Evolutionary conservation across 1,284 basidiomycete genomes (phyloP).

Genomic region (Marasmius sp.): DNA sequence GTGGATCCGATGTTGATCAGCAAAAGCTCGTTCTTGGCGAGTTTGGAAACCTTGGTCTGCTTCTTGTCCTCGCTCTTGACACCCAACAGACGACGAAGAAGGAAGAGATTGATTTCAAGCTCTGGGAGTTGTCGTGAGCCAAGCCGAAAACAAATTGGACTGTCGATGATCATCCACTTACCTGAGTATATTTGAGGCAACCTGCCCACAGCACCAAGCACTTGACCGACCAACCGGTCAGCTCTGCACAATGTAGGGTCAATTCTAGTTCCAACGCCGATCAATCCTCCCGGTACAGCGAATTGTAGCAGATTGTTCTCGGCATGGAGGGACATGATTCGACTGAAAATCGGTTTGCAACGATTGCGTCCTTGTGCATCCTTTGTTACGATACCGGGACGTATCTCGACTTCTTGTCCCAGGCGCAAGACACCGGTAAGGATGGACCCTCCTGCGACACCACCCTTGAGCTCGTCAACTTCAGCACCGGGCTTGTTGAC

Average conservation of each 20-base stretch:
- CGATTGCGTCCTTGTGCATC: conserved; percentile 88
- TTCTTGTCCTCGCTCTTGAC: conserved; percentile 99
- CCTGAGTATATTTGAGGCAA: conserved; percentile 93
- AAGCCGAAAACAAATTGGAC: background rate
- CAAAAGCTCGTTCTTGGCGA: conserved; percentile 91
- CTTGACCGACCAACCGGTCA: conserved; percentile 95
- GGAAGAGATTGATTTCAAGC: conserved; percentile 89
- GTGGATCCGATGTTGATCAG: conserved; percentile 95
- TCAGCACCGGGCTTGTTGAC: conserved; percentile 99
- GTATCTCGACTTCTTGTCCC: conserved; percentile 95
- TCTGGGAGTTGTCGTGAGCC: conserved; percentile 42
- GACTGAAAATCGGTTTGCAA: conserved; percentile 92
- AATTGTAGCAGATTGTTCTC: conserved; percentile 95
- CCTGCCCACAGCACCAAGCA: conserved; percentile 91
- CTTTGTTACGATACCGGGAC: conserved; percentile 96
- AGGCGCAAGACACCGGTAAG: conserved; percentile 89
- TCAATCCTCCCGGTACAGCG: conserved; percentile 95
- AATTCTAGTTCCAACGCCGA: conserved; percentile 97
- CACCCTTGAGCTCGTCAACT: conserved; percentile 96
- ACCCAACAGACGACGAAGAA: conserved; percentile 92
- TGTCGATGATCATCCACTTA: conserved; percentile 30
- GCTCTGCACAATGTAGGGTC: conserved; percentile 97
- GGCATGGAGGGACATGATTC: conserved; percentile 89
- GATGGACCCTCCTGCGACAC: conserved; percentile 97
- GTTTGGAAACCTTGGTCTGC: conserved; percentile 93